Evolutionary conservation across 139 green algal species (phyloP).

Genomic region (Coelastrella sp.): DNA sequence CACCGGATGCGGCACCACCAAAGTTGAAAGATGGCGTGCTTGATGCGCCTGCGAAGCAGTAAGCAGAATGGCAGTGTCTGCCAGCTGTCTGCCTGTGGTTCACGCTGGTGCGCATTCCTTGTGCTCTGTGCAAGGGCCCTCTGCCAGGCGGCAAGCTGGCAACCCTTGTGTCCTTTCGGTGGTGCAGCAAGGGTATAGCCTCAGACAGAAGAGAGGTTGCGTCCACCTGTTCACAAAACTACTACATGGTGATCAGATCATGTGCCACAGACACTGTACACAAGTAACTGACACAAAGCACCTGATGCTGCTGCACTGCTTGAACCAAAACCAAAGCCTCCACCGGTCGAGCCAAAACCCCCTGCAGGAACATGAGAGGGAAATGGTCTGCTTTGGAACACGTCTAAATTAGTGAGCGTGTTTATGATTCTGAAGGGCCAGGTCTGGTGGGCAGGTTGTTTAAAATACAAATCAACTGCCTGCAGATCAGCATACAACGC

Average conservation of each 20-base stretch:
- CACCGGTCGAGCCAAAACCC: slow-evolving; percentile 27
- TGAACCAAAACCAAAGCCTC: slow-evolving; percentile 47
- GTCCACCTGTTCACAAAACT: not conserved
- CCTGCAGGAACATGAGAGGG: not conserved
- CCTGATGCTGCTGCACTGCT: not conserved
- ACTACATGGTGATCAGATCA: not conserved
- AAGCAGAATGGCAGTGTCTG: not conserved
- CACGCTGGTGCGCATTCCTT: too few species aligned
- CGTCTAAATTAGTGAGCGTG: too few species aligned
- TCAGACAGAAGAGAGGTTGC: too few species aligned
- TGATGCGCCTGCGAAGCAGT: not conserved
- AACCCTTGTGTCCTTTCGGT: not conserved
- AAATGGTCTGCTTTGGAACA: too few species aligned
- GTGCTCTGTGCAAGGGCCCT: not conserved
- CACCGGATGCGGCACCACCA: slow-evolving; percentile 3
- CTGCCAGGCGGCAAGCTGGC: not conserved
- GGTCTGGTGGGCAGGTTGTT: too few species aligned
- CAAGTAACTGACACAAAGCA: not conserved
- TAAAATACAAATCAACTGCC: too few species aligned
- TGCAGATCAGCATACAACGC: too few species aligned
- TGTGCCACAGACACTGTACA: not conserved
- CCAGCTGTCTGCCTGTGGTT: too few species aligned
- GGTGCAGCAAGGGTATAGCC: too few species aligned
- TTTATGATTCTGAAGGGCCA: too few species aligned
- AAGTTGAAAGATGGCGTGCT: slow-evolving; percentile 29